These are phyloP conservation scores for Tylopilus balloui DNA, from an alignment of 768 basidiomycete species.

Conservation along the genomic window DNA sequence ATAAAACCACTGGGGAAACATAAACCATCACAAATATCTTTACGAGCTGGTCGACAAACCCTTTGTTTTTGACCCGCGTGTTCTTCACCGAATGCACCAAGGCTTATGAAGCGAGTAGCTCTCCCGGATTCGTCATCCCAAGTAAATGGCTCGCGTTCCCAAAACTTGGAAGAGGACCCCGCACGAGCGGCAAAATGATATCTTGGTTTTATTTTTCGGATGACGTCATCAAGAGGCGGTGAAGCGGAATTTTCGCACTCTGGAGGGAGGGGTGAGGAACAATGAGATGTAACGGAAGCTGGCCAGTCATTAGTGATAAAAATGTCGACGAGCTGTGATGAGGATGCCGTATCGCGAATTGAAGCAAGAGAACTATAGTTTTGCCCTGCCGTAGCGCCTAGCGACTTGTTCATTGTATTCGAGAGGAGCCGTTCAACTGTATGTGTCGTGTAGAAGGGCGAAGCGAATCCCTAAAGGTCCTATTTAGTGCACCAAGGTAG, in stretches of 20 bases:
- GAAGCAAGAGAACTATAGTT: slow-evolving; percentile 63
- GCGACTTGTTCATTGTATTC: slow-evolving; percentile 56
- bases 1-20: slow-evolving; percentile 81
- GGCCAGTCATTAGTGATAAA: slow-evolving; percentile 82
- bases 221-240: slow-evolving; percentile 59
- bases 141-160: slow-evolving; percentile 90
- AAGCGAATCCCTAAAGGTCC: slow-evolving; percentile 59
- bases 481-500: neutral
- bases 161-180: slow-evolving; percentile 70
- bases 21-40: slow-evolving; percentile 5
- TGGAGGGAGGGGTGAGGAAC: slow-evolving; percentile 46
- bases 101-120: slow-evolving; percentile 69
- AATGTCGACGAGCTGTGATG: slow-evolving; percentile 72
- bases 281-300: slow-evolving; percentile 54
- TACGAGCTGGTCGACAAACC: slow-evolving; percentile 43
- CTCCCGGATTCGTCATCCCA: slow-evolving; percentile 74
- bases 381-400: slow-evolving; percentile 38
- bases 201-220: slow-evolving; percentile 67
- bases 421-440: slow-evolving; percentile 70
- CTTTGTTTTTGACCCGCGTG: slow-evolving; percentile 72
- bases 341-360: slow-evolving; percentile 55
- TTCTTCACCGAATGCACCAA: slow-evolving; percentile 81
- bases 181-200: slow-evolving; percentile 80
- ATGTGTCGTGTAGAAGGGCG: slow-evolving; percentile 67
- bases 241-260: slow-evolving; percentile 44